These are phyloP conservation scores for Aspergillus versicolor DNA, from an alignment of 2,329 filamentous ascomycete genomes.

Conservation along the genomic window DNA sequence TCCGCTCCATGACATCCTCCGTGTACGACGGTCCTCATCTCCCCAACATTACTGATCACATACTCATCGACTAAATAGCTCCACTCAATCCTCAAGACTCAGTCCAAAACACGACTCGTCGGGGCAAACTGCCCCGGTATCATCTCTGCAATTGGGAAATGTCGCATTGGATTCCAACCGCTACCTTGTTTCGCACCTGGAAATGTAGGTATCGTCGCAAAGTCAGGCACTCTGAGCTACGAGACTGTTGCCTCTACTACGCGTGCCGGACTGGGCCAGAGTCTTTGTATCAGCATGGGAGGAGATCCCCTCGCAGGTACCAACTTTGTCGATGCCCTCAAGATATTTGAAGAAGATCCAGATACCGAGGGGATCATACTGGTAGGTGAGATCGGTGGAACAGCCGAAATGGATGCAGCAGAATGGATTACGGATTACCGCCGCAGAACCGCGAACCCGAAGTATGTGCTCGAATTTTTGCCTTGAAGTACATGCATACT, in stretches of 20 bases:
- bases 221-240: constrained; percentile 77
- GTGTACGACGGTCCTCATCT: constrained; percentile 44
- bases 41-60: not conserved
- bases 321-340: constrained; percentile 68
- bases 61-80: constrained; percentile 44
- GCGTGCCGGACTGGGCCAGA: constrained; percentile 72
- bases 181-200: constrained; percentile 69
- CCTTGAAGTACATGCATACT: constrained; percentile 11
- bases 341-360: constrained; percentile 64
- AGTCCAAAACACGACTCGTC: constrained; percentile 70
- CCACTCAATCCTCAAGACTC: constrained; percentile 68
- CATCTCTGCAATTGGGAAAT: constrained; percentile 69
- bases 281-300: constrained; percentile 73
- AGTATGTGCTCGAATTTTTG: constrained; percentile 48
- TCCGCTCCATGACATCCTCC: constrained; percentile 73
- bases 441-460: constrained; percentile 57
- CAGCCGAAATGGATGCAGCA: constrained; percentile 68
- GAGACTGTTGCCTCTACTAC: constrained; percentile 75
- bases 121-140: constrained; percentile 82
- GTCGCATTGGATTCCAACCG: constrained; percentile 74
- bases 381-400: constrained; percentile 71
- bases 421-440: constrained; percentile 70
- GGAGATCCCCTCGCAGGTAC: constrained; percentile 74
- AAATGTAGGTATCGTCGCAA: constrained; percentile 72
- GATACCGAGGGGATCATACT: constrained; percentile 71